These are phyloP conservation scores for Mallotus repandus DNA, from an alignment of 441 rosid species.

Conservation along the genomic window DNA sequence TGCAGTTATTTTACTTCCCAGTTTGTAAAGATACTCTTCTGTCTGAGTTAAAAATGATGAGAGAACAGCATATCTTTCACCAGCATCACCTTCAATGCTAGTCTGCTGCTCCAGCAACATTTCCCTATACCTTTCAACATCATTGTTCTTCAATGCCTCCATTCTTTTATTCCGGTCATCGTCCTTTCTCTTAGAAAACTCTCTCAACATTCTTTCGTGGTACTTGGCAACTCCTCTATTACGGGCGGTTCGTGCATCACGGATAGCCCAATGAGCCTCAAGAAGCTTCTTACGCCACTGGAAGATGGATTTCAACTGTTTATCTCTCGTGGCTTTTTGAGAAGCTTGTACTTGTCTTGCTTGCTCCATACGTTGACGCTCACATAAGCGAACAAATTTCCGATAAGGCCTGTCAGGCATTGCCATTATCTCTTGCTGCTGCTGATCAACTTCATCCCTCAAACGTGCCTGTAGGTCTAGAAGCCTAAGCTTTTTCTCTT, in stretches of 20 bases:
- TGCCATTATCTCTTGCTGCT: slow-evolving; percentile 98
- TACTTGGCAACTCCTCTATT: slow-evolving; percentile 99
- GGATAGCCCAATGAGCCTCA: slow-evolving; percentile 98
- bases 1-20: slow-evolving; percentile 92
- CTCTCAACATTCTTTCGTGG: slow-evolving; percentile 96
- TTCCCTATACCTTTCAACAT: slow-evolving; percentile 98
- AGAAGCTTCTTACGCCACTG: slow-evolving; percentile 99
- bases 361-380: slow-evolving; percentile 94
- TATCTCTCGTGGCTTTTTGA: slow-evolving; percentile 87
- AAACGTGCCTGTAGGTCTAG: slow-evolving; percentile 80
- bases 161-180: slow-evolving; percentile 96
- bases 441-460: slow-evolving; percentile 94
- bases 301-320: slow-evolving; percentile 92
- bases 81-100: slow-evolving; percentile 82
- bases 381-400: slow-evolving; percentile 96
- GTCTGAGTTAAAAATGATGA: slow-evolving; percentile 98
- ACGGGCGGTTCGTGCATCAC: slow-evolving; percentile 99
- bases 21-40: slow-evolving; percentile 93
- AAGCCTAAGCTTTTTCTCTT: slow-evolving; percentile 91
- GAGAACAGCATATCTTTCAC: slow-evolving; percentile 96
- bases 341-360: slow-evolving; percentile 86
- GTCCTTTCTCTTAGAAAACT: slow-evolving; percentile 94
- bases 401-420: slow-evolving; percentile 99
- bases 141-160: slow-evolving; percentile 99
- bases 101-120: slow-evolving; percentile 99